Evolutionary conservation across 208 protist species (phyloP).

Genomic region (Porcisia deanei): DNA sequence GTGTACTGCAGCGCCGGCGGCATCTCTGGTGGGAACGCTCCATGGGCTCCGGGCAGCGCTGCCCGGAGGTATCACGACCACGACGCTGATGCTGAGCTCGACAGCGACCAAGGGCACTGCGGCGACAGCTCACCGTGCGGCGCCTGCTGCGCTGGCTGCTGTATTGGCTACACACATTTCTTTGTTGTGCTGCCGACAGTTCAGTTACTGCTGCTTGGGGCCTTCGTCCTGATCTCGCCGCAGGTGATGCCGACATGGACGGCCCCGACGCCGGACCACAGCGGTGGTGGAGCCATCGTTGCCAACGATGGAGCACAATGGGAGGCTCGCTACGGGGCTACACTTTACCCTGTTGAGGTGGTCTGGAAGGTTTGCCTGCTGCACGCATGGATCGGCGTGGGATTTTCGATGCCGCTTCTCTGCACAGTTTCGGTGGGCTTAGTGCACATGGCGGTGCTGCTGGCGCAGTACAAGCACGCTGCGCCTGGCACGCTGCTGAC

Average conservation of each 20-base stretch:
- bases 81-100: constrained; percentile 1
- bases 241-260: constrained; percentile 59
- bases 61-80: constrained; percentile 5
- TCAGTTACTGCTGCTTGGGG: constrained; percentile 68
- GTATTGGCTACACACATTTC: constrained; percentile 23
- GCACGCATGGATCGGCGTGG: constrained; percentile 71
- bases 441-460: constrained; percentile 62
- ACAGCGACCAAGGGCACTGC: neutral
- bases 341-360: constrained; percentile 51
- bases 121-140: neutral
- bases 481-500: constrained; percentile 41
- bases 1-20: neutral
- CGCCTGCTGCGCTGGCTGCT: neutral
- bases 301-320: neutral
- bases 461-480: constrained; percentile 53
- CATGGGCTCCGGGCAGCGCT: neutral
- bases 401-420: constrained; percentile 45
- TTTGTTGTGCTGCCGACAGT: constrained; percentile 34
- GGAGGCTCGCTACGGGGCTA: constrained; percentile 28
- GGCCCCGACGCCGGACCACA: neutral
- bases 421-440: constrained; percentile 45
- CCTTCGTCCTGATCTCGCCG: constrained; percentile 70
- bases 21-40: neutral
- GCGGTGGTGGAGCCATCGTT: constrained; percentile 11
- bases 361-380: constrained; percentile 68